Base-by-base conservation (phyloP, 2,329 filamentous ascomycete genomes). In the Fusarium pseudonygamai region DNA sequence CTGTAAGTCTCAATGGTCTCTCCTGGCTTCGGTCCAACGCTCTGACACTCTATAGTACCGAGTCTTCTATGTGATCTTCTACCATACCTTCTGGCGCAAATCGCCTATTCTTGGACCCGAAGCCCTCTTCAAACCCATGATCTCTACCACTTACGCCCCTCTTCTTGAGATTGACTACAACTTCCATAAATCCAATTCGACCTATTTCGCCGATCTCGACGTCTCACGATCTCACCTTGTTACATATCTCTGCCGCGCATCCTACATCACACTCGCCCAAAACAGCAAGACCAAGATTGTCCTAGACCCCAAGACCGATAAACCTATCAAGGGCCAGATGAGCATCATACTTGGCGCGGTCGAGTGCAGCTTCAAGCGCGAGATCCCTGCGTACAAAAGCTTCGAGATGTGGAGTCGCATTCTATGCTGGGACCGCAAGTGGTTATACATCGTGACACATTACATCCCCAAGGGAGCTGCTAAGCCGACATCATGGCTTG, bases 131-230 rank as follows among this genome's bases (percentile, higher is more conserved):
- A 88, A 90, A 55, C 91, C 93, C 53, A 84, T 93, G 58, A 90
- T 93, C 66, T 90, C 91, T 22, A 85, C 86, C 43, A 90, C 92
- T 12, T 89, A 91, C 78, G 89, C 92, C 20, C 89, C 93, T 2
- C 83, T 93, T 60, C 87, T 93, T 75, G 94, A 97, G 83, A 94
- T 92, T 77, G 95, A 97, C 84, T 94, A 95, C 85, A 96, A 96
- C 84, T 79, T 94, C 47, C 93, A 96, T 87, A 95, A 95, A 81
- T 91, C 91, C 70, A 94, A 95, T 84, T 90, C 89, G 76, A 97
- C 95, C 36, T 97, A 97, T 85, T 97, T 97, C 80, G 86, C 91
- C 74, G 94, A 97, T 82, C 90, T 97, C 74, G 95, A 97, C 82
- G 89, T 96, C 67, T 90, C 92, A 43, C 93, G 96, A 64, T 93